Conservation (phyloP, 805 yeast genomes). For the Barnettozyma sp. region DNA sequence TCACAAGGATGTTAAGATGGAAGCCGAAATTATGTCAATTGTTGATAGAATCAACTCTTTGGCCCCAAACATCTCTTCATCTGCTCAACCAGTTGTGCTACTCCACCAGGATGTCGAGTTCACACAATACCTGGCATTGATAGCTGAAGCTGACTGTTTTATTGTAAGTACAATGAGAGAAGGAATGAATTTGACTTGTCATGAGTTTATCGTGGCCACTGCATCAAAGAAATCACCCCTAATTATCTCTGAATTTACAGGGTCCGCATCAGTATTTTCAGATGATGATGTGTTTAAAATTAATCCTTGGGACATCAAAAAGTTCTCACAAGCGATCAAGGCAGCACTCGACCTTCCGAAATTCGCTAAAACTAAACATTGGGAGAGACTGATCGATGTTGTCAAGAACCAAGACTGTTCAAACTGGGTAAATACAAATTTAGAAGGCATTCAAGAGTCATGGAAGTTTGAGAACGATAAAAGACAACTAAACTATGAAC, state of each 20-base stretch:
- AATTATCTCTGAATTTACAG: conserved; percentile 87
- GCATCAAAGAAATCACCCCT: conserved; percentile 69
- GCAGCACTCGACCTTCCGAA: conserved; percentile 57
- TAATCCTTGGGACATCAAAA: conserved; percentile 84
- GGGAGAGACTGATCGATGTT: conserved; percentile 54
- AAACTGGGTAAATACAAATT: conserved; percentile 61
- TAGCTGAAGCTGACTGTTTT: conserved; percentile 80
- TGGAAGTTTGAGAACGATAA: conserved; percentile 46
- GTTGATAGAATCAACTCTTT: conserved; percentile 81
- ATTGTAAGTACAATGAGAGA: conserved; percentile 90
- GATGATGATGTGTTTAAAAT: conserved; percentile 64
- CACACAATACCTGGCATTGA: conserved; percentile 81
- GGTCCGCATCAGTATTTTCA: conserved; percentile 74
- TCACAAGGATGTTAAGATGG: conserved; percentile 49
- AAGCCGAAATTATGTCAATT: conserved; percentile 64
- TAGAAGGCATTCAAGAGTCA: conserved; percentile 43
- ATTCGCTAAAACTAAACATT: conserved; percentile 52
- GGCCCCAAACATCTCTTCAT: conserved; percentile 57
- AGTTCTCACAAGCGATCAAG: conserved; percentile 57
- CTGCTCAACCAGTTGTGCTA: conserved; percentile 76
- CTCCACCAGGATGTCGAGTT: conserved; percentile 85
- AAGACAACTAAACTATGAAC: conserved; percentile 25
- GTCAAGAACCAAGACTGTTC: conserved; percentile 64
- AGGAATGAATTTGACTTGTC: conserved; percentile 95
- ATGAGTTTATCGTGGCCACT: conserved; percentile 81